phyloP scores from a whole-genome alignment of 768 basidiomycete species.

The Agaricus blazei region DNA sequence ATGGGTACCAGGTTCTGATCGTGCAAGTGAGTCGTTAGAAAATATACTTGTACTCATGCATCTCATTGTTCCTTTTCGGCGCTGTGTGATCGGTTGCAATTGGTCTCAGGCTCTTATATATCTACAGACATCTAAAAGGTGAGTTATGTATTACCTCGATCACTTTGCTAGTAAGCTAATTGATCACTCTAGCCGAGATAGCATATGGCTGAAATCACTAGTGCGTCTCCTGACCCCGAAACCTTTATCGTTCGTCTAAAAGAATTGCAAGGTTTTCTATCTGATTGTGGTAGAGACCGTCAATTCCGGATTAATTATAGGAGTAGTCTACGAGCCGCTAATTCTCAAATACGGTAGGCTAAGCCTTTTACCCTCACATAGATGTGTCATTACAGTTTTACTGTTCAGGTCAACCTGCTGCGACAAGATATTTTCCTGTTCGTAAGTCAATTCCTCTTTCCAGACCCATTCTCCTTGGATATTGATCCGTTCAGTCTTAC shows the following conservation, averaged over 20 bases:
- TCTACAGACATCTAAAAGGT: conserved; percentile 30
- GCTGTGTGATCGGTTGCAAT: no score
- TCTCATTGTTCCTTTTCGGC: no score
- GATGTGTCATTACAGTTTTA: background rate
- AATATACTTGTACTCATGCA: background rate
- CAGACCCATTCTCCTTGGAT: no score
- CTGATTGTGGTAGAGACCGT: conserved; percentile 29
- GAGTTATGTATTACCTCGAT: background rate
- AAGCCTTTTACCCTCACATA: background rate
- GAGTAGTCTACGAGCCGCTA: conserved; percentile 33
- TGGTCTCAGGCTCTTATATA: conserved; percentile 26
- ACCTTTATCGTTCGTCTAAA: background rate
- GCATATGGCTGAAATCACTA: conserved; percentile 26
- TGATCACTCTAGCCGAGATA: conserved; percentile 19
- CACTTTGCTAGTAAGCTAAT: no score
- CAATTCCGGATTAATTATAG: conserved; percentile 31
- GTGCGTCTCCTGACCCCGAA: conserved; percentile 14
- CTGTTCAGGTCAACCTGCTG: conserved; percentile 14
- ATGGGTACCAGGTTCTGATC: conserved; percentile 19
- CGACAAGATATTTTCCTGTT: conserved; percentile 21
- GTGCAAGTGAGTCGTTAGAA: conserved; percentile 18
- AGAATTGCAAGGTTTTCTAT: conserved; percentile 21
- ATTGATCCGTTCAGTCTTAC: no score
- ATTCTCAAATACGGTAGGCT: conserved; percentile 29
- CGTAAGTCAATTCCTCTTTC: conserved; percentile 15